phyloP scores from a whole-genome alignment of 2,329 filamentous ascomycete species.

The Microdochium bolleyi region DNA sequence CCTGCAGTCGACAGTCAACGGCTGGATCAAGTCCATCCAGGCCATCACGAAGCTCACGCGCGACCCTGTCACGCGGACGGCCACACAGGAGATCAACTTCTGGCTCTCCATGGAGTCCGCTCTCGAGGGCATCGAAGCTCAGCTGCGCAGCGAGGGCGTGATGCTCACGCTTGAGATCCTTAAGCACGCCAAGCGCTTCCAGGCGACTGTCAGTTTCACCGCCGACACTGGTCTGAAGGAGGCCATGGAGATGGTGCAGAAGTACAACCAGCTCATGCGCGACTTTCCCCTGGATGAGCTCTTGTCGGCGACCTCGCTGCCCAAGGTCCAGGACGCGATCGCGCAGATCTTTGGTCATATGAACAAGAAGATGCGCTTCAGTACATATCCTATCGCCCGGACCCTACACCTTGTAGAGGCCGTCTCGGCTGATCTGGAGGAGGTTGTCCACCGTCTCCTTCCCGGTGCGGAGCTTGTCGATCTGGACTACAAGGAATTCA shows the following conservation, averaged over 20 bases:
- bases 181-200: slow-evolving; percentile 94
- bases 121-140: slow-evolving; percentile 82
- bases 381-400: slow-evolving; percentile 86
- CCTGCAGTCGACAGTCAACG: slow-evolving; percentile 87
- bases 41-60: slow-evolving; percentile 90
- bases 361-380: slow-evolving; percentile 96
- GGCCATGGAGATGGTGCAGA: slow-evolving; percentile 90
- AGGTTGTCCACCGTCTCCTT: slow-evolving; percentile 76
- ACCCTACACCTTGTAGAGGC: slow-evolving; percentile 93
- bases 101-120: slow-evolving; percentile 97
- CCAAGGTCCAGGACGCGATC: slow-evolving; percentile 84
- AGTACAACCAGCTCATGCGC: slow-evolving; percentile 98
- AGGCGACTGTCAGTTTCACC: slow-evolving; percentile 93
- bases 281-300: slow-evolving; percentile 96
- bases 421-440: slow-evolving; percentile 88
- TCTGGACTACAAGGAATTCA: slow-evolving; percentile 86
- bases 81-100: slow-evolving; percentile 97
- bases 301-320: slow-evolving; percentile 79
- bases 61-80: slow-evolving; percentile 68
- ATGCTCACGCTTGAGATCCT: slow-evolving; percentile 87
- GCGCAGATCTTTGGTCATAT: slow-evolving; percentile 86
- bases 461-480: slow-evolving; percentile 85
- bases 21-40: slow-evolving; percentile 98
- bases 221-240: slow-evolving; percentile 95
- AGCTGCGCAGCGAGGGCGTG: slow-evolving; percentile 83